A percentile compares a stretch with the other conserved stretches of the same genome.
Evolutionary conservation across 352 stramenopile species (phyloP).

Genomic region (Blastocystis sp.): DNA sequence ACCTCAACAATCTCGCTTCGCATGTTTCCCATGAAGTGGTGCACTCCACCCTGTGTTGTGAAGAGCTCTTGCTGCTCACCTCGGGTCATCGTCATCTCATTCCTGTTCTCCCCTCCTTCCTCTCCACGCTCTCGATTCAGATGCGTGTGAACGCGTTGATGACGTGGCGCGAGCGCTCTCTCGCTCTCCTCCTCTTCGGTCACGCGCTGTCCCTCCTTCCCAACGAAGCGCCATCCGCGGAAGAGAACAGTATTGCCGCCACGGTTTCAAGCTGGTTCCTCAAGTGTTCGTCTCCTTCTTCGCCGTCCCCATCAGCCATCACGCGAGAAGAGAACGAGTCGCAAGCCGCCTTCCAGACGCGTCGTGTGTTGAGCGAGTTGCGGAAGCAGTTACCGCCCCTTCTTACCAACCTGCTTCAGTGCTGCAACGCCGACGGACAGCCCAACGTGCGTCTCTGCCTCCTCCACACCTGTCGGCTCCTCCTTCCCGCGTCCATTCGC

Average conservation of each 20-base stretch:
- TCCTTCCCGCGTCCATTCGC: background rate
- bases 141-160: slow-evolving; percentile 30
- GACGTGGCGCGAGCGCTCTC: slow-evolving; percentile 36
- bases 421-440: background rate
- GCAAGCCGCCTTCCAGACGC: background rate
- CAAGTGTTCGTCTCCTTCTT: background rate
- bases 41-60: background rate
- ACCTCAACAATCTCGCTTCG: slow-evolving; percentile 40
- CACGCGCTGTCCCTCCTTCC: slow-evolving; percentile 5
- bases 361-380: slow-evolving; percentile 28
- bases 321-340: background rate
- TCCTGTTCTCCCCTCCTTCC: slow-evolving; percentile 12
- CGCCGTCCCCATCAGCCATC: no score
- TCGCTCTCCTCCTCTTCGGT: slow-evolving; percentile 26
- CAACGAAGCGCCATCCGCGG: no score
- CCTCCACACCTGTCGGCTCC: background rate
- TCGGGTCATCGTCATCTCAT: background rate
- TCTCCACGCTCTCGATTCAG: slow-evolving; percentile 19
- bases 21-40: slow-evolving; percentile 31
- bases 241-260: background rate
- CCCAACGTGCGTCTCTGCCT: background rate
- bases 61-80: slow-evolving; percentile 24
- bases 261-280: slow-evolving; percentile 37
- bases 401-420: background rate
- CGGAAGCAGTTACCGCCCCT: slow-evolving; percentile 26